Conservation (phyloP, 2,329 filamentous ascomycete genomes). For the Penicillium glabrum region DNA sequence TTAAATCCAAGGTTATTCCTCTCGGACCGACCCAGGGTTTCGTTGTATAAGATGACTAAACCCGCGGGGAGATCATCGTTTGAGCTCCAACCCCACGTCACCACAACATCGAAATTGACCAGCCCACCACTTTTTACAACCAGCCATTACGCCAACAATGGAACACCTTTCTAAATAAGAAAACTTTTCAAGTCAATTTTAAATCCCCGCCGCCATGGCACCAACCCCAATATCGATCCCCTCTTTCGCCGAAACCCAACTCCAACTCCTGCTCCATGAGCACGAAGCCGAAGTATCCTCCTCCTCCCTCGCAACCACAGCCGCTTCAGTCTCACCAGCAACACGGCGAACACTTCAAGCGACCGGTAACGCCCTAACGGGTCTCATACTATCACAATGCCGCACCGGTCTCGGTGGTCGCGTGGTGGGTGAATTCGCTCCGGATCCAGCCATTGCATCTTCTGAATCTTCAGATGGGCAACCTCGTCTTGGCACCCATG, state of each 20-base stretch:
- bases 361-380: slow-evolving; percentile 41
- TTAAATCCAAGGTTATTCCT: neutral
- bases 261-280: slow-evolving; percentile 43
- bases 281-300: slow-evolving; percentile 47
- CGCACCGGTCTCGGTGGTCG: slow-evolving; percentile 91
- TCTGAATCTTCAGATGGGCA: slow-evolving; percentile 36
- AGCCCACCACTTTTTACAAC: neutral
- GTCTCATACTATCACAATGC: slow-evolving; percentile 67
- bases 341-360: slow-evolving; percentile 46
- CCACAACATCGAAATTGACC: neutral
- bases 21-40: neutral
- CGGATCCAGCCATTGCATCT: slow-evolving; percentile 66
- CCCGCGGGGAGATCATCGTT: neutral
- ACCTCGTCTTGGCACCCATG: slow-evolving; percentile 45
- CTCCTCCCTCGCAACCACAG: slow-evolving; percentile 41
- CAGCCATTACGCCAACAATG: neutral
- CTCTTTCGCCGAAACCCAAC: slow-evolving; percentile 44
- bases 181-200: too few relatives aligned
- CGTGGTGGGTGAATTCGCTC: slow-evolving; percentile 75
- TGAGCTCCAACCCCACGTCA: neutral
- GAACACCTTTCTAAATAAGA: neutral
- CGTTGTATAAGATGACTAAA: slow-evolving; percentile 12
- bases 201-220: slow-evolving; percentile 10
- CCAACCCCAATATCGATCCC: slow-evolving; percentile 35
- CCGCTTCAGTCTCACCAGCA: slow-evolving; percentile 41